These are phyloP conservation scores for Piloderma croceum DNA, from an alignment of 768 basidiomycete genomes.

Conservation along the genomic window DNA sequence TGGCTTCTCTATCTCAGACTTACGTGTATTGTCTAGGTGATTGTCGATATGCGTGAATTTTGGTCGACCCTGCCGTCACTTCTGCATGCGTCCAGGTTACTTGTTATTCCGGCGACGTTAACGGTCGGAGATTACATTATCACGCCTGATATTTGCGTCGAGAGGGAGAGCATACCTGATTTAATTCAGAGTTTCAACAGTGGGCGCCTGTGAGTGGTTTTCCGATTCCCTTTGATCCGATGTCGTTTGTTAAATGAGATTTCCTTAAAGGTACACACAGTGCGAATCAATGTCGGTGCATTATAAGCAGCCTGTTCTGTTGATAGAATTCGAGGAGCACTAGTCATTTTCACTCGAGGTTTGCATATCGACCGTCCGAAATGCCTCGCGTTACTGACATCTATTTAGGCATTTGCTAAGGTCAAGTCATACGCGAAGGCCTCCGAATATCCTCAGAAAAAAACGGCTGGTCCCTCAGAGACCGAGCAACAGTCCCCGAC, in stretches of 20 bases:
- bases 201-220: slow-evolving; percentile 73
- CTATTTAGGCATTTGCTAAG: slow-evolving; percentile 53
- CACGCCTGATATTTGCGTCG: slow-evolving; percentile 92
- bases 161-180: slow-evolving; percentile 92
- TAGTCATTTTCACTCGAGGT: slow-evolving; percentile 91
- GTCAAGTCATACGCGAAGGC: slow-evolving; percentile 64
- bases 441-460: slow-evolving; percentile 53
- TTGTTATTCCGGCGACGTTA: slow-evolving; percentile 86
- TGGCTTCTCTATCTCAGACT: not conserved
- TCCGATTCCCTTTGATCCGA: not conserved
- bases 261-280: slow-evolving; percentile 73
- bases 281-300: slow-evolving; percentile 96
- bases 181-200: slow-evolving; percentile 90
- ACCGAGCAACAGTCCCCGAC: slow-evolving; percentile 46
- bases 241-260: slow-evolving; percentile 4
- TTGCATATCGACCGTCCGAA: no score
- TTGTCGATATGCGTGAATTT: slow-evolving; percentile 97
- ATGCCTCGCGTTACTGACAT: not conserved
- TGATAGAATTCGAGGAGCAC: slow-evolving; percentile 98
- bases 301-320: slow-evolving; percentile 90
- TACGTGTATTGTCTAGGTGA: no score
- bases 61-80: slow-evolving; percentile 87
- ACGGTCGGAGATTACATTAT: slow-evolving; percentile 96
- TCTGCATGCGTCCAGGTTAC: slow-evolving; percentile 73
- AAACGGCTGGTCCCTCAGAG: no score